These are phyloP conservation scores for Trichocladium uniseriatum DNA, from an alignment of 495 filamentous ascomycete genomes.

Conservation along the genomic window DNA sequence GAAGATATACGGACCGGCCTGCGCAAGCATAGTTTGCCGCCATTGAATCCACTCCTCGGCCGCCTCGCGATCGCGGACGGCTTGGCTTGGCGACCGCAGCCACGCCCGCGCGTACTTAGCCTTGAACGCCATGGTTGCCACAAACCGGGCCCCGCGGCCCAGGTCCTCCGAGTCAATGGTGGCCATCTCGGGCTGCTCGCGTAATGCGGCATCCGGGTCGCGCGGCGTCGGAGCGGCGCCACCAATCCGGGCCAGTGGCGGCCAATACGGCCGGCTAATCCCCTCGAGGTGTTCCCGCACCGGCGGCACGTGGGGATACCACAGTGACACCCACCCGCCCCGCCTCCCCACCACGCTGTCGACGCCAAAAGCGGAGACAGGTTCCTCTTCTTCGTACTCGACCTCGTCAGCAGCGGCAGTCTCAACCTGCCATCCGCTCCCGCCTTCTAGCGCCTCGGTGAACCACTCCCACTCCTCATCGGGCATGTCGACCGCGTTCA, in stretches of 20 bases:
- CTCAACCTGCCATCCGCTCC: neutral
- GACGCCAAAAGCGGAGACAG: neutral
- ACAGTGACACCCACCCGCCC: neutral
- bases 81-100: slow-evolving; percentile 1
- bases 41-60: slow-evolving; percentile 3
- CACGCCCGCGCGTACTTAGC: neutral
- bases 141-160: neutral
- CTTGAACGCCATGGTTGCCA: neutral
- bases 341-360: neutral
- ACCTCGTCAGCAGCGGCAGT: neutral
- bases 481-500: neutral
- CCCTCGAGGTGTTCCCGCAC: too few relatives aligned
- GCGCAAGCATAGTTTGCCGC: slow-evolving; percentile 2
- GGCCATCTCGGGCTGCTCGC: neutral
- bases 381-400: neutral
- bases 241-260: too few relatives aligned
- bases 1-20: neutral
- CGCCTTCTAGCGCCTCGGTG: neutral
- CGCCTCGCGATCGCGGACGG: neutral
- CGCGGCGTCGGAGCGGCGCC: neutral
- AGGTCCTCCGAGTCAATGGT: neutral
- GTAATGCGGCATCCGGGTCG: neutral
- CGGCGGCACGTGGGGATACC: neutral
- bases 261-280: too few relatives aligned
- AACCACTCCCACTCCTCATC: neutral